Conservation (phyloP, 352 stramenopile genomes). For the Phytophthora chlamydospora region DNA sequence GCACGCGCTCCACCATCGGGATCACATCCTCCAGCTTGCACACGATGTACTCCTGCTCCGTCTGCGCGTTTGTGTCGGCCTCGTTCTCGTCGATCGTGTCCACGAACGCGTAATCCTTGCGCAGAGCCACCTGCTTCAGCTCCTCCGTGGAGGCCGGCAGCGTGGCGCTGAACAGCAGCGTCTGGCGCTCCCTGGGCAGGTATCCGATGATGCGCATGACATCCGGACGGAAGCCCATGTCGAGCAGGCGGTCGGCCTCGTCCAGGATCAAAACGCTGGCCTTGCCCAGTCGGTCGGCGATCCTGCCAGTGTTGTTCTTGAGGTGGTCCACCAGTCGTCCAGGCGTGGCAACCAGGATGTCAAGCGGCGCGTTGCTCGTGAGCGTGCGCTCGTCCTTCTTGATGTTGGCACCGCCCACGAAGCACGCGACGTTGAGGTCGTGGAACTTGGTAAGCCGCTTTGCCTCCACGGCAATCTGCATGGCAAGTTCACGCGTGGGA, state of each 20-base stretch:
- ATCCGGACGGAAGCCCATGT: constrained; percentile 95
- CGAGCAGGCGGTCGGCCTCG: constrained; percentile 96
- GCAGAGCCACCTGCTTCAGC: constrained; percentile 90
- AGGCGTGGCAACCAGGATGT: constrained; percentile 97
- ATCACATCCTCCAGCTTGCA: constrained; percentile 77
- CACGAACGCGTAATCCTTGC: constrained; percentile 89
- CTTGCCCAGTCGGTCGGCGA: constrained; percentile 63
- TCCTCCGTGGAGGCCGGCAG: constrained; percentile 86
- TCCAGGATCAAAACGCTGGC: constrained; percentile 88
- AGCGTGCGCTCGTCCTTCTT: constrained; percentile 61
- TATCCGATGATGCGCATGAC: constrained; percentile 90
- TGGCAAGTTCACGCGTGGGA: constrained; percentile 95
- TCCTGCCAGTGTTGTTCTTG: constrained; percentile 90
- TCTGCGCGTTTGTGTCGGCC: constrained; percentile 90
- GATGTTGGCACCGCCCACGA: constrained; percentile 92
- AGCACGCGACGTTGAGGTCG: constrained; percentile 61
- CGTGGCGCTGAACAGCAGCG: constrained; percentile 97
- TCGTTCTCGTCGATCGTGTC: constrained; percentile 94
- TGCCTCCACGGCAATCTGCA: constrained; percentile 94
- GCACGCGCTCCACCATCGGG: constrained; percentile 62
- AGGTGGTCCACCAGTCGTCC: constrained; percentile 96
- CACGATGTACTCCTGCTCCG: constrained; percentile 87
- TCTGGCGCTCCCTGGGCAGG: constrained; percentile 84
- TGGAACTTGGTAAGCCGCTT: constrained; percentile 90
- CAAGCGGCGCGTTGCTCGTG: constrained; percentile 44